Conservation (phyloP, 164 flowering plant species). For the Malania oleifera region DNA sequence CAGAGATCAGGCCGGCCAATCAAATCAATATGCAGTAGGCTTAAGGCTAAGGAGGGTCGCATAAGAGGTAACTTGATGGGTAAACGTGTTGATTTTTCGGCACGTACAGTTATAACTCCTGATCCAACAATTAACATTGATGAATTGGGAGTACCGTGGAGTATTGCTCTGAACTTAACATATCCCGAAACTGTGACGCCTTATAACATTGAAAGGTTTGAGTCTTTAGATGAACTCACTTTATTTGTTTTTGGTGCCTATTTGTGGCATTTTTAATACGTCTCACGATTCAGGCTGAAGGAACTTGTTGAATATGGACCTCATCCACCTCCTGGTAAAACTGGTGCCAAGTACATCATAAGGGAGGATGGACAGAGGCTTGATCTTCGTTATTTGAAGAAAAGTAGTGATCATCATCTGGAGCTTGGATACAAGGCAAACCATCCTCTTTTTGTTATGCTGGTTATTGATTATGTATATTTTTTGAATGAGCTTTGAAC, state of each 20-base stretch:
- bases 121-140: conserved; percentile 98
- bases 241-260: background rate
- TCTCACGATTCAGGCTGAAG: conserved; percentile 56
- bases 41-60: conserved; percentile 98
- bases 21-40: conserved; percentile 95
- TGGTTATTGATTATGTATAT: background rate
- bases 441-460: background rate
- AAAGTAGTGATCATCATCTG: conserved; percentile 96
- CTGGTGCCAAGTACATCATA: conserved; percentile 97
- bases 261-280: background rate
- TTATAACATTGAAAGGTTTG: conserved; percentile 91
- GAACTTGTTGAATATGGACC: conserved; percentile 99
- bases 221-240: background rate
- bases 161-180: conserved; percentile 93
- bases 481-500: background rate
- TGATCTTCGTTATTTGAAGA: conserved; percentile 95
- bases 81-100: conserved; percentile 96
- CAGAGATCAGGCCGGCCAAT: conserved; percentile 97
- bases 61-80: conserved; percentile 99
- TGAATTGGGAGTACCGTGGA: conserved; percentile 98
- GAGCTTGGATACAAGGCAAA: conserved; percentile 94
- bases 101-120: conserved; percentile 96
- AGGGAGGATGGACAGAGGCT: conserved; percentile 98
- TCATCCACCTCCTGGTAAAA: conserved; percentile 99
- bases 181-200: conserved; percentile 99